Evolutionary conservation across 2,329 filamentous ascomycete genomes (phyloP).

Genomic region (Microsporum audouinii): DNA sequence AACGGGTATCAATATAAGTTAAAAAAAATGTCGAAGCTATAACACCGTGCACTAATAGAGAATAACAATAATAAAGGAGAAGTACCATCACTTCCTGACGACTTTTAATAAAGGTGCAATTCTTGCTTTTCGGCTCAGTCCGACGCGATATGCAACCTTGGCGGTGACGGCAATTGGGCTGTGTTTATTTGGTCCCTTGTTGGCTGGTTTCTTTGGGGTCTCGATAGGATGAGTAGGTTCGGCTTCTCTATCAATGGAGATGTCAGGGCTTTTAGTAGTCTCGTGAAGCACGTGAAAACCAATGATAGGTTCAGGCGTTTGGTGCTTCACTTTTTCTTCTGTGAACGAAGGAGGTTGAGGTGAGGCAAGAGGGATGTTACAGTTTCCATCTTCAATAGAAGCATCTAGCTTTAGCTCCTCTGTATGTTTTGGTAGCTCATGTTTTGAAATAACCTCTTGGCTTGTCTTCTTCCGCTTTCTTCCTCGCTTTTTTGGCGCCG

Average conservation of each 20-base stretch:
- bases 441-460: not conserved
- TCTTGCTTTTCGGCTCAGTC: slow-evolving; percentile 38
- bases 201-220: slow-evolving; percentile 10
- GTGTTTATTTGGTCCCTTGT: slow-evolving; percentile 28
- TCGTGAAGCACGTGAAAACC: not conserved
- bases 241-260: not conserved
- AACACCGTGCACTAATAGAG: not conserved
- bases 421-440: not conserved
- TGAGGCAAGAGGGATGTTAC: not conserved
- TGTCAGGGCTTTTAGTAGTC: not conserved
- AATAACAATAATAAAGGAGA: not conserved
- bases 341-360: not conserved
- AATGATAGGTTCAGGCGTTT: not conserved
- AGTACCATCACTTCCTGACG: slow-evolving; percentile 27
- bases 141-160: slow-evolving; percentile 36
- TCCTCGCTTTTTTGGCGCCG: slow-evolving; percentile 31
- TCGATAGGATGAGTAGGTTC: not conserved
- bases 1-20: not conserved
- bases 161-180: slow-evolving; percentile 31
- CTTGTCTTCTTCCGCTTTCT: slow-evolving; percentile 29
- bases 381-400: not conserved
- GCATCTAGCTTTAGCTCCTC: not conserved
- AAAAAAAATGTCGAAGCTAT: not conserved
- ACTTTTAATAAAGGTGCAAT: slow-evolving; percentile 40
- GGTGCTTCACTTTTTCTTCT: not conserved